phyloP scores from a whole-genome alignment of 441 rosid species.

The Theobroma grandiflorum region DNA sequence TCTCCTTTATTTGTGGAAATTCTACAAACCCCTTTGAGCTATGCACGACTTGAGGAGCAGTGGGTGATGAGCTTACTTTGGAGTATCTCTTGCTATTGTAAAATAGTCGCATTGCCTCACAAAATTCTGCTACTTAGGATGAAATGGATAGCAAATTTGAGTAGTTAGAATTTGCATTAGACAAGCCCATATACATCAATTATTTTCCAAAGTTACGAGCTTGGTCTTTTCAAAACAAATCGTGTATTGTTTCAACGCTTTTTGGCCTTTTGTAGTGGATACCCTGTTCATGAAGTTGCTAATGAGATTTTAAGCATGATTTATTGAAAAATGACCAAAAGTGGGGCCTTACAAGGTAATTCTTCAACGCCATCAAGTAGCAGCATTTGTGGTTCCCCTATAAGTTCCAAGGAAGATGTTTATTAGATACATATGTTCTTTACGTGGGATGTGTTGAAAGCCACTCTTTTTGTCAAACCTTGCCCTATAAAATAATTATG shows the following conservation, averaged over 20 bases:
- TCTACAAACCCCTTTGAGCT: slow-evolving; percentile 69
- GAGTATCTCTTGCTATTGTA: slow-evolving; percentile 64
- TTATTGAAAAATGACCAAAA: slow-evolving; percentile 57
- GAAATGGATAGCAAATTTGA: slow-evolving; percentile 34
- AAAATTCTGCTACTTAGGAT: slow-evolving; percentile 34
- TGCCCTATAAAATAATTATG: no score
- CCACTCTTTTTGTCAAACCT: no score
- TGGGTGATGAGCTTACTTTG: slow-evolving; percentile 56
- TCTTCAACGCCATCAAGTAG: slow-evolving; percentile 50
- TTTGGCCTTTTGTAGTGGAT: slow-evolving; percentile 52
- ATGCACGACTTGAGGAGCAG: slow-evolving; percentile 45
- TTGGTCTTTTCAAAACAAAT: slow-evolving; percentile 72
- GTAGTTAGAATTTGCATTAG: slow-evolving; percentile 34
- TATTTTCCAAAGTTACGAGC: slow-evolving; percentile 63
- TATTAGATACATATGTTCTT: slow-evolving; percentile 60
- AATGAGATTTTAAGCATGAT: slow-evolving; percentile 29
- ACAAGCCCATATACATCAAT: slow-evolving; percentile 55
- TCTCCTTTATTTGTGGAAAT: slow-evolving; percentile 83
- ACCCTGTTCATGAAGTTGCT: slow-evolving; percentile 69
- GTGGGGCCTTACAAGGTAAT: slow-evolving; percentile 43
- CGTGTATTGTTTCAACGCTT: slow-evolving; percentile 63
- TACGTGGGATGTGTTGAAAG: slow-evolving; percentile 81
- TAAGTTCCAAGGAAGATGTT: slow-evolving; percentile 51
- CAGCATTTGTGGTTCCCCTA: slow-evolving; percentile 47
- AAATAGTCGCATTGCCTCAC: slow-evolving; percentile 45